A percentile compares a stretch with the other conserved stretches of the same genome.
These are phyloP conservation scores for Neofusicoccum kwambonambiense DNA, from an alignment of 2,329 filamentous ascomycete species.

Conservation along the genomic window DNA sequence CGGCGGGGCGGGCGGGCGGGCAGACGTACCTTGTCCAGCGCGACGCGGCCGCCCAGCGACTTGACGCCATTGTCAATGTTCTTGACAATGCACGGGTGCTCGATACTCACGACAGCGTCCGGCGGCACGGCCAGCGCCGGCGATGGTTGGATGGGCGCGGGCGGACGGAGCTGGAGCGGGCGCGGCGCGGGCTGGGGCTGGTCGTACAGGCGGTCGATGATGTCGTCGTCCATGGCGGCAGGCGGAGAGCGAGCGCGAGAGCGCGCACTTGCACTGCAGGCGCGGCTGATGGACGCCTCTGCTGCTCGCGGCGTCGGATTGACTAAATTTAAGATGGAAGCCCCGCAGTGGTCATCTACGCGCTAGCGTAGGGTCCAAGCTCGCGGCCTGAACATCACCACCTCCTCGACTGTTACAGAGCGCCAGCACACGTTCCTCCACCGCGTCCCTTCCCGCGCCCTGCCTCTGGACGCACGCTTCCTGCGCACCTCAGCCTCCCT, in stretches of 20 bases:
- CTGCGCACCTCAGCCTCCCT: neutral
- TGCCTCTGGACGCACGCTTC: neutral
- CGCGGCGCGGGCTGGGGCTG: neutral
- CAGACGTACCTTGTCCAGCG: conserved; percentile 52
- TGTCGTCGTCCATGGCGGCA: conserved; percentile 8
- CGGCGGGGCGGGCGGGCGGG: conserved; percentile 34
- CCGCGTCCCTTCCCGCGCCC: conserved; percentile 6
- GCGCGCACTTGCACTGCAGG: neutral
- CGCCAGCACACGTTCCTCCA: conserved; percentile 14
- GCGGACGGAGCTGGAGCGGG: neutral
- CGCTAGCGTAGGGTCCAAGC: conserved; percentile 10
- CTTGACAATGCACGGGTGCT: conserved; percentile 66
- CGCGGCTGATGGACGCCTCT: neutral
- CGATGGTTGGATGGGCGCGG: conserved; percentile 13
- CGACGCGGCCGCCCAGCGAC: conserved; percentile 58
- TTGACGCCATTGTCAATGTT: conserved; percentile 63
- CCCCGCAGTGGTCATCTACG: conserved; percentile 6
- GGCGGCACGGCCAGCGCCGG: conserved; percentile 54
- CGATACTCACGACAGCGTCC: conserved; percentile 58
- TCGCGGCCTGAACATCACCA: conserved; percentile 13
- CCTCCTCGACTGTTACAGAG: conserved; percentile 18
- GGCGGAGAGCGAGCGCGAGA: neutral
- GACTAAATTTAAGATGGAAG: conserved; percentile 11
- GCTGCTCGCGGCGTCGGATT: neutral
- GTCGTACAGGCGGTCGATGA: conserved; percentile 12